Evolutionary conservation across 2,329 filamentous ascomycete genomes (phyloP), one percentile per base, ranked within the genome.

Genomic region (Ophiostoma piceae): DNA sequence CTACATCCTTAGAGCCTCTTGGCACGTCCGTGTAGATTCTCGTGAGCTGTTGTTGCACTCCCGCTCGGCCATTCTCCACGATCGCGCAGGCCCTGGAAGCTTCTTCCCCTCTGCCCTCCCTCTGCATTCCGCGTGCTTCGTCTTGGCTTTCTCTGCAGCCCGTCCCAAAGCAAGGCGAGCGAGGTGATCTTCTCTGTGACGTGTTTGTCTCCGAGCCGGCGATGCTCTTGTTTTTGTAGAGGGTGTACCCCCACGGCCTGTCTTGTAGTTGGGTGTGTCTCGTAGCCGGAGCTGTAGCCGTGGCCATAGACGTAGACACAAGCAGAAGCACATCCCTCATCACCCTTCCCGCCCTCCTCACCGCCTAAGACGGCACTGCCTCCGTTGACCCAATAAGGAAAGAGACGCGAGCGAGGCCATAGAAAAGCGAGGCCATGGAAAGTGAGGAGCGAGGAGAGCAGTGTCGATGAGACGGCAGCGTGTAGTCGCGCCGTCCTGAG

Each of bases 11-110:
- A 57, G 22, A 57, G 51, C 11, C 60, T n/a, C 26, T 64, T 64
- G 60, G 60, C 26, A 32, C 19, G 12, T 22, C 22, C 29, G 29
- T 64, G 60, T 32, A 35, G 16, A 35, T 12, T 35, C 60, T 64
- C 60, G 60, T 64, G 60, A 37, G 60, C 60, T 64, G 29, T 26
- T 32, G 60, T 64, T 64, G 60, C 60, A 64, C 26, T 64, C 29
- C 26, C 16, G 60, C 29, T 37, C 60, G 60, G 19, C 16, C 8
- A 6, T 64, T 64, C 29, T 64, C 16, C 32, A 32, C 19, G 22
- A 26, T 32, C 19, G 26, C 29, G 54, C 60, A 32, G 19, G 60
- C 32, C 6, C 60, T 37, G 32, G 60, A 64, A 64, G 60, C 60
- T 64, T 64, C 51, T 29, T 57, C 51, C 22, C n/a, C 32, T 62